Percentiles rank a stretch among this genome's conserved stretches.
phyloP scores from a whole-genome alignment of 2,329 filamentous ascomycete genomes.

The Ceratocystis destructans region DNA sequence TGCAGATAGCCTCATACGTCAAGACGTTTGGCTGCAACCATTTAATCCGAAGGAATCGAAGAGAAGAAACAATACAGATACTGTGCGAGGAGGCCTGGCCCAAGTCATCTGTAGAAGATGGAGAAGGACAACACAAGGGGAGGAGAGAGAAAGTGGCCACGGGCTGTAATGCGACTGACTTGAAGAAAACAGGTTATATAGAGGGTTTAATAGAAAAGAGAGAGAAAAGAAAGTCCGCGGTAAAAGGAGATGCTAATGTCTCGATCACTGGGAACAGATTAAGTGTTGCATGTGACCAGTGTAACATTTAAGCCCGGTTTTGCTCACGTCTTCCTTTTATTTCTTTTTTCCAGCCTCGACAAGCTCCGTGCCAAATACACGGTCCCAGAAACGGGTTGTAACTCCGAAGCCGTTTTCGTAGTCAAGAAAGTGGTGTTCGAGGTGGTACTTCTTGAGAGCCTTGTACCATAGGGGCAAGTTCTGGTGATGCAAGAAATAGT shows the following conservation, averaged over 20 bases:
- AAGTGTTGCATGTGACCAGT: too few species aligned
- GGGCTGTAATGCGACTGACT: background rate
- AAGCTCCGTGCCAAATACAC: slow-evolving; percentile 79
- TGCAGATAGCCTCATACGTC: background rate
- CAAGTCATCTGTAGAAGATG: too few species aligned
- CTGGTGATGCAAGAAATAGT: slow-evolving; percentile 96
- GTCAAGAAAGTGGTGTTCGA: slow-evolving; percentile 94
- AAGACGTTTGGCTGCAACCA: background rate
- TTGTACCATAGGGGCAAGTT: slow-evolving; percentile 85
- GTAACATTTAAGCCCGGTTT: background rate
- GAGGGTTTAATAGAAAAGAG: background rate
- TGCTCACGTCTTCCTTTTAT: background rate
- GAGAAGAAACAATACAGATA: background rate
- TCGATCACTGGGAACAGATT: too few species aligned
- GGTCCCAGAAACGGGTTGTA: slow-evolving; percentile 92
- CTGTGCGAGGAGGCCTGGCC: background rate
- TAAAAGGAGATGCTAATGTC: too few species aligned
- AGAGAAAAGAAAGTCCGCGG: background rate
- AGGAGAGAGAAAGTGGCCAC: too few species aligned
- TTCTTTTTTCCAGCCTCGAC: slow-evolving; percentile 14
- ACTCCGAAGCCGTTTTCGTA: slow-evolving; percentile 97
- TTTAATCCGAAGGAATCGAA: background rate
- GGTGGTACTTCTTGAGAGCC: slow-evolving; percentile 90
- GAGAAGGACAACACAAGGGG: too few species aligned
- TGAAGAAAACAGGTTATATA: background rate